Conservation (phyloP, 2,329 filamentous ascomycete genomes). For the Fusarium camptoceras region DNA sequence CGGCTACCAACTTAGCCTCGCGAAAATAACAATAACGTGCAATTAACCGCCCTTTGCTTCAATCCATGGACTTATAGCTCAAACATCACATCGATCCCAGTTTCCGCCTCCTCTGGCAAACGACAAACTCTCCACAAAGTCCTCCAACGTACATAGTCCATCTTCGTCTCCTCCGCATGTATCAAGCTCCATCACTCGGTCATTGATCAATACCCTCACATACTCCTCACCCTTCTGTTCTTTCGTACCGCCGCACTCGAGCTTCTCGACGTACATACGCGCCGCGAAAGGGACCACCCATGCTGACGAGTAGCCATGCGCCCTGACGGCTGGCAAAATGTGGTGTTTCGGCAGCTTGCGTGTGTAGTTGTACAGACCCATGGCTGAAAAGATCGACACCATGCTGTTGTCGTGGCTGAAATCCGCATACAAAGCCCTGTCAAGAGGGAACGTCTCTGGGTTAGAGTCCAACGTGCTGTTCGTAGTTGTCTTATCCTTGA, state of each 20-base stretch:
- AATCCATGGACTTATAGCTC: slow-evolving; percentile 8
- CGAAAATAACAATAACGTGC: slow-evolving; percentile 20
- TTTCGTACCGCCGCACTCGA: slow-evolving; percentile 68
- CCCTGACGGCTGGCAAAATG: slow-evolving; percentile 62
- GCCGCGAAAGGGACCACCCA: slow-evolving; percentile 87
- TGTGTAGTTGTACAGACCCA: slow-evolving; percentile 81
- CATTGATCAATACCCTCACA: slow-evolving; percentile 85
- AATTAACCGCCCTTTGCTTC: slow-evolving; percentile 25
- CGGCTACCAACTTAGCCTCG: slow-evolving; percentile 1
- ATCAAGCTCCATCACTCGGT: slow-evolving; percentile 78
- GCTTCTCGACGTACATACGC: slow-evolving; percentile 88
- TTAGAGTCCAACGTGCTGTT: slow-evolving; percentile 81
- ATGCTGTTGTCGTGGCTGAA: slow-evolving; percentile 95
- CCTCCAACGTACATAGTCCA: slow-evolving; percentile 76
- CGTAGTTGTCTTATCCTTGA: slow-evolving; percentile 78
- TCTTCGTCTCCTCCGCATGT: slow-evolving; percentile 76
- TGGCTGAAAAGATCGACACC: slow-evolving; percentile 77
- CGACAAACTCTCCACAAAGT: slow-evolving; percentile 78
- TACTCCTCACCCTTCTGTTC: slow-evolving; percentile 80
- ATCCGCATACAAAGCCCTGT: slow-evolving; percentile 79
- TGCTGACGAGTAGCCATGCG: slow-evolving; percentile 77
- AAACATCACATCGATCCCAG: slow-evolving; percentile 65
- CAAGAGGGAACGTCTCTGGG: slow-evolving; percentile 78
- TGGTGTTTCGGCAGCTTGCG: slow-evolving; percentile 63
- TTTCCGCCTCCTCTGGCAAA: slow-evolving; percentile 79